phyloP scores from a whole-genome alignment of 164 flowering plant genomes.

The Magnolia changhungtana region DNA sequence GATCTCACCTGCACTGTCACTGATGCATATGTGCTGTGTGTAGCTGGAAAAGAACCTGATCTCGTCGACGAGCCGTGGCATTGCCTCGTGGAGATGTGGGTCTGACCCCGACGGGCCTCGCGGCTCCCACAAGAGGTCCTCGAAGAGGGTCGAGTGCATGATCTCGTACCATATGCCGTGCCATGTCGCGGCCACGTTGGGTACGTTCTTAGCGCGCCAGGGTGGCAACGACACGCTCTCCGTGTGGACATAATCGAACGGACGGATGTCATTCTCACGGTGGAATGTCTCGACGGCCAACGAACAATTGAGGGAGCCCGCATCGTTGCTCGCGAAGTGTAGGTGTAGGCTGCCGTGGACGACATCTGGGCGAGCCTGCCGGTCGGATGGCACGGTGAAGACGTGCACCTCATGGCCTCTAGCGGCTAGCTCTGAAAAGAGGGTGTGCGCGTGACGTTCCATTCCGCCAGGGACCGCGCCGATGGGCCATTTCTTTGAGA shows the following conservation, averaged over 20 bases:
- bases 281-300: slow-evolving; percentile 60
- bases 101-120: slow-evolving; percentile 24
- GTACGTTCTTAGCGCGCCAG: slow-evolving; percentile 49
- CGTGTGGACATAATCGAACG: slow-evolving; percentile 81
- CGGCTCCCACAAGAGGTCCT: slow-evolving; percentile 40
- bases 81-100: slow-evolving; percentile 30
- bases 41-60: slow-evolving; percentile 74
- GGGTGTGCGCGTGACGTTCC: slow-evolving; percentile 58
- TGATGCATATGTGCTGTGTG: slow-evolving; percentile 75
- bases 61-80: slow-evolving; percentile 53
- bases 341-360: slow-evolving; percentile 28
- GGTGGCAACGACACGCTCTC: slow-evolving; percentile 89
- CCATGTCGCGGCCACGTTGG: slow-evolving; percentile 78
- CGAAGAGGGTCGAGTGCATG: slow-evolving; percentile 62
- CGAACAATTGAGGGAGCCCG: slow-evolving; percentile 62
- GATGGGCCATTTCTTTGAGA: slow-evolving; percentile 59
- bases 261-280: slow-evolving; percentile 34
- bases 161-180: slow-evolving; percentile 83
- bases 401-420: slow-evolving; percentile 57
- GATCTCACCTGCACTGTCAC: slow-evolving; percentile 75
- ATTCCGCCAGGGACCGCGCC: slow-evolving; percentile 56
- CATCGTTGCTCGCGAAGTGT: slow-evolving; percentile 60
- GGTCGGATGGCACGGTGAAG: slow-evolving; percentile 48
- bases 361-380: slow-evolving; percentile 19
- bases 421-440: slow-evolving; percentile 39